Evolutionary conservation across 1,284 basidiomycete species (phyloP), one percentile per base, ranked within the genome.

Genomic region (Fomitopsis schrenkii): DNA sequence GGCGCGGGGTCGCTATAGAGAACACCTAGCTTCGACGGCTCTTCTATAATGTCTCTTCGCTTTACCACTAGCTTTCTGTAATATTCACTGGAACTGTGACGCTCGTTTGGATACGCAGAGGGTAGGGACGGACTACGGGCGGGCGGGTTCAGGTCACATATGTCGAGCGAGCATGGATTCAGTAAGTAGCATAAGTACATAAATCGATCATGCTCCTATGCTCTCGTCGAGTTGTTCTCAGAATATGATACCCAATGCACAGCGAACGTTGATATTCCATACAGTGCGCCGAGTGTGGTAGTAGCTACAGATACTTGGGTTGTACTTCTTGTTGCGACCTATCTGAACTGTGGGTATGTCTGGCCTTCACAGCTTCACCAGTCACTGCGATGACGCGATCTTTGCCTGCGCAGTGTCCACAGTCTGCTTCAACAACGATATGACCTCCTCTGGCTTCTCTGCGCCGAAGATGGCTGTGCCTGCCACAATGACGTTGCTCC

Each of bases 401-500:
- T 76, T 84, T 26, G 80, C 82, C 72, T 89, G 88, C 12, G 88
- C 92, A 22, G 81, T 76, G 65, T 91, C 81, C 40, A 97, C 89
- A 12, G 85, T 82, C 26, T 82, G 75, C 74, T 91, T 94, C 62
- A 98, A 79, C 14, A 83, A 76, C 52, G 80, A 67, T 56, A 97
- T 97, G 46, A 95, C 93, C 48, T 84, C 75, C 63, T 90, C 88
- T 0, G 97, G 93, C 67, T 90, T 81, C 19, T 85, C 74, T 17
- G 95, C 88, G 54, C 86, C 87, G 72, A 99, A 99, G 68, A 99
- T 91, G 14, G 97, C 96, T 8, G 95, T 98, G 19, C 97, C 97
- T 9, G 97, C 97, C 14, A 99, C 97, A 65, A 99, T 95, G 65
- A 99, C 95, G 72, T 99, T 99, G 73, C 95, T 94, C 44, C 95